Base-by-base conservation (phyloP, 1,284 basidiomycete species). In the Rhodotorula sp. region DNA sequence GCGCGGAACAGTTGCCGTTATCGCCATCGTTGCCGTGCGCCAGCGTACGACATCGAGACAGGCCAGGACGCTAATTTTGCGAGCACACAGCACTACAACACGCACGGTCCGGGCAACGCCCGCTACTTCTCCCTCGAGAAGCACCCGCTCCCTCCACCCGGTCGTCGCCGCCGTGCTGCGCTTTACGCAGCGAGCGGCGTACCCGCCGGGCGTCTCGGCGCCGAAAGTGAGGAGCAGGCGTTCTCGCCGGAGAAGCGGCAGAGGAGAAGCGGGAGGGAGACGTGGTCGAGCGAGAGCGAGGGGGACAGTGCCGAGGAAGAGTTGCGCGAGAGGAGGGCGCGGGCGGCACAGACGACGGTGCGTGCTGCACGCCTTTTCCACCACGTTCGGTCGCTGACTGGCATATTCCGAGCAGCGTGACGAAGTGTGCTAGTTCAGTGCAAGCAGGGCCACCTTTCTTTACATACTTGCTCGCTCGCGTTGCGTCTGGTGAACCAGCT, bases 251-350 rank as follows among this genome's bases (percentile, higher is more conserved):
- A 62, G 16, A 53, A 68, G 59, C 55, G 59, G 61, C 50, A n/a
- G 65, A 56, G 49, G 55, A 34, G 61, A 50, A 69, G 50, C n/a
- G 70, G 57, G 53, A 27, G 23, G 45, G 56, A 16, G 54, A 62
- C 46, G 27, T 41, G 19, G 17, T 17, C 48, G 48, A 50, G 23
- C 23, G 49, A 50, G 21, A 23, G 9, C 9, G 49, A 50, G 49
- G 7, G 7, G 21, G 49, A 50, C 21, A 21, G 19, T 17, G 23
- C 19, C 19, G 48, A 49, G 19, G 49, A 50, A 23, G 49, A 50
- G 23, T 3, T 50, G 21, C 23, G 21, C 21, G 49, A 50, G 49
- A 50, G 49, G 49, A 50, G 49, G 49, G 49, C 49, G 5, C 23
- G 23, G 7, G 49, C 49, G 21, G 49, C 49, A n/a, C 9, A 50